A percentile compares a stretch with the other conserved stretches of the same genome.
Evolutionary conservation across 2,329 filamentous ascomycete species (phyloP).

Genomic region (Trichoderma harzianum): DNA sequence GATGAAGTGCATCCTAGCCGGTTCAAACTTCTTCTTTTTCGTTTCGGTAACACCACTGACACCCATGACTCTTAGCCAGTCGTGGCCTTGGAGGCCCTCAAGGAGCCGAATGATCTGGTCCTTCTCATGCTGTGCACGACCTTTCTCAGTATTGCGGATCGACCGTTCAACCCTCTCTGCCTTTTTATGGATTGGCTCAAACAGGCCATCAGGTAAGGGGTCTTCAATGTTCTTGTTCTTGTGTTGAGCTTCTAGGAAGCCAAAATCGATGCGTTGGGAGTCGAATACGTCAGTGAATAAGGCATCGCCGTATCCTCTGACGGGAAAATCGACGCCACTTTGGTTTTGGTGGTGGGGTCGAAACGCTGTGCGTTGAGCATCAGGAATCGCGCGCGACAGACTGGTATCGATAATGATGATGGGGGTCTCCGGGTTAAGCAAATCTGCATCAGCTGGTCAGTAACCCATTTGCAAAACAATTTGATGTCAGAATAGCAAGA

Average conservation of each 20-base stretch:
- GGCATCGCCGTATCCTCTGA: slow-evolving; percentile 54
- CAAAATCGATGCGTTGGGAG: slow-evolving; percentile 54
- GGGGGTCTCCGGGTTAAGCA: slow-evolving; percentile 68
- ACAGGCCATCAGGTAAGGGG: slow-evolving; percentile 54
- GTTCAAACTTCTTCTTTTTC: slow-evolving; percentile 82
- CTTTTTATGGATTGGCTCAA: slow-evolving; percentile 53
- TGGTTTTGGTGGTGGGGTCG: slow-evolving; percentile 24
- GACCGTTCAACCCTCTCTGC: slow-evolving; percentile 60
- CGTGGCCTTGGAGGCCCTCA: slow-evolving; percentile 81
- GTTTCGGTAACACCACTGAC: slow-evolving; percentile 81
- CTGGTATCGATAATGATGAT: slow-evolving; percentile 65
- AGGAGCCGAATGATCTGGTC: slow-evolving; percentile 64
- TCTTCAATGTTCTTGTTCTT: slow-evolving; percentile 46
- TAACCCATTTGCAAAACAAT: background rate
- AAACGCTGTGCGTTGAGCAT: slow-evolving; percentile 29
- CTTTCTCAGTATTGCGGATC: slow-evolving; percentile 62
- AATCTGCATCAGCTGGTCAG: slow-evolving; percentile 50
- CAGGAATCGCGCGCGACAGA: slow-evolving; percentile 29
- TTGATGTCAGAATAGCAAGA: background rate
- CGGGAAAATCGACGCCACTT: slow-evolving; percentile 30
- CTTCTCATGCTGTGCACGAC: slow-evolving; percentile 63
- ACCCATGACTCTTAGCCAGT: slow-evolving; percentile 91
- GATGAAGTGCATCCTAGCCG: slow-evolving; percentile 81
- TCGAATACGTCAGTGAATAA: slow-evolving; percentile 56
- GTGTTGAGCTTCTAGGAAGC: slow-evolving; percentile 48